These are phyloP conservation scores for Nitzschia sp. DNA, from an alignment of 108 stramenopile species.

Conservation along the genomic window DNA sequence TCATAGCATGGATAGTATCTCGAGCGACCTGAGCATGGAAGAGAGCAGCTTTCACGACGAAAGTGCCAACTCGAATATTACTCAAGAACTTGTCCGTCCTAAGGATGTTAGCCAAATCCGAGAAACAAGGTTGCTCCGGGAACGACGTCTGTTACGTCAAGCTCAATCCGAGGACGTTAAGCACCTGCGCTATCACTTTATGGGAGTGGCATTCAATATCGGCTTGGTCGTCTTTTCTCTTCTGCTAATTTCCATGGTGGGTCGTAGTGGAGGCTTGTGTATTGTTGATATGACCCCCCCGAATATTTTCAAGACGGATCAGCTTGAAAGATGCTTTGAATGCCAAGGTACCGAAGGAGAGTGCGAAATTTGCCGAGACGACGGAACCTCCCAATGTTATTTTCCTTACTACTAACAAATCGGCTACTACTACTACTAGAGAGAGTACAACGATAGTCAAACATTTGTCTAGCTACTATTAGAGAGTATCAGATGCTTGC, in stretches of 20 bases:
- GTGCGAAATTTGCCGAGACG: conserved; percentile 13
- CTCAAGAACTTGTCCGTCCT: neutral
- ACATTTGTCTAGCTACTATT: no score
- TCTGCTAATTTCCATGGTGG: conserved; percentile 30
- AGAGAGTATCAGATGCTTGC: no score
- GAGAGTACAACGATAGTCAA: no score
- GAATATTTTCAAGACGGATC: conserved; percentile 27
- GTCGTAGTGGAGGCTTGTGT: conserved; percentile 34
- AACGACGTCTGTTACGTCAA: conserved; percentile 22
- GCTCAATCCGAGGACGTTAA: conserved; percentile 19
- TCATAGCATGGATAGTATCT: conserved; percentile 2
- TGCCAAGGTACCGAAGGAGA: conserved; percentile 5
- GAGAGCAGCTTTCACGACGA: conserved; percentile 19
- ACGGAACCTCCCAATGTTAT: conserved; percentile 16
- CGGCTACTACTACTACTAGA: no score
- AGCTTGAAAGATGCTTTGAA: conserved; percentile 24
- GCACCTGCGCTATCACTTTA: conserved; percentile 21
- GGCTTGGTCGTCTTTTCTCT: conserved; percentile 21
- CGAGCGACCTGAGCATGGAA: conserved; percentile 8
- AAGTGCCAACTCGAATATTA: neutral
- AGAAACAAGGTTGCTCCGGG: conserved; percentile 27
- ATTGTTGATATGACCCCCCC: conserved; percentile 14
- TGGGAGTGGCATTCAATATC: conserved; percentile 33
- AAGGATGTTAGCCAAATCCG: conserved; percentile 28
- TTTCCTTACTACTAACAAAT: conserved; percentile 20